Conservation (phyloP, 306 rosid species). For the Lagenaria siceraria region DNA sequence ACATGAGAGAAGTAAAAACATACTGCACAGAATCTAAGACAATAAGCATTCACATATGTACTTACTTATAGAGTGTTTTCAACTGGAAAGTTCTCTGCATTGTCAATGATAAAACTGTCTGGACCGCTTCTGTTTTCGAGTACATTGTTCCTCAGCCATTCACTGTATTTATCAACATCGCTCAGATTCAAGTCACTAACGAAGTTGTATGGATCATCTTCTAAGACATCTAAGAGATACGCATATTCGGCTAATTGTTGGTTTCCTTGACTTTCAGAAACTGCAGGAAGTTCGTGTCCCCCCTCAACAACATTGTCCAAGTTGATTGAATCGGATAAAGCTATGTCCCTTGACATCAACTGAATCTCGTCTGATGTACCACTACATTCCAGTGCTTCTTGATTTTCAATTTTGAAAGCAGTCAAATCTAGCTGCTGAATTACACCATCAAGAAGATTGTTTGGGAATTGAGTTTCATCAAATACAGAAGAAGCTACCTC, state of each 20-base stretch:
- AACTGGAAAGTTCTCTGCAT: neutral
- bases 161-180: neutral
- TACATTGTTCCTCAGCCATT: neutral
- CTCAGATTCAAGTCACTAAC: neutral
- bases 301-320: neutral
- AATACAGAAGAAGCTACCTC: neutral
- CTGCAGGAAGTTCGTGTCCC: neutral
- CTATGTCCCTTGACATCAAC: neutral
- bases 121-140: conserved; percentile 1
- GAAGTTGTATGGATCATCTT: neutral
- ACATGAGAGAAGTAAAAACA: neutral
- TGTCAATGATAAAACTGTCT: neutral
- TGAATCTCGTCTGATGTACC: neutral
- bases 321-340: neutral
- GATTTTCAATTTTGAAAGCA: neutral
- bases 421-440: neutral
- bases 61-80: neutral
- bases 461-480: neutral
- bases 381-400: neutral
- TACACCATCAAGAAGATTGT: conserved; percentile 1
- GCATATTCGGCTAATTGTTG: neutral
- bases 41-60: neutral
- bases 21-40: neutral
- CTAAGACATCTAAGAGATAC: neutral
- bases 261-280: neutral